These are phyloP conservation scores for Aspergillus neotritici DNA, from an alignment of 2,329 filamentous ascomycete genomes.

Conservation along the genomic window DNA sequence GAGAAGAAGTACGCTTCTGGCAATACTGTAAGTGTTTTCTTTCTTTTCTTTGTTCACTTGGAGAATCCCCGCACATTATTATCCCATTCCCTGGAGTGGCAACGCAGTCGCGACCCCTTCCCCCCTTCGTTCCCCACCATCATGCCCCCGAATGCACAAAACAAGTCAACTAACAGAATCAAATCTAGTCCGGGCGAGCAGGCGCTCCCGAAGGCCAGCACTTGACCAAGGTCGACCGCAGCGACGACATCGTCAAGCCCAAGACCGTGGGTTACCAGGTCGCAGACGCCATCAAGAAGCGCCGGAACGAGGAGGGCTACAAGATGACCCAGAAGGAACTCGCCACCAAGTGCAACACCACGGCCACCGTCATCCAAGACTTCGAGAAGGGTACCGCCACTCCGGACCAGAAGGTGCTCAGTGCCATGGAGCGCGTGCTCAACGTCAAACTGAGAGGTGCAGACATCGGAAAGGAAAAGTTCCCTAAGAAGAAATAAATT, in stretches of 20 bases:
- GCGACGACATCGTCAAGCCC: constrained; percentile 95
- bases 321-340: constrained; percentile 93
- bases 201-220: constrained; percentile 75
- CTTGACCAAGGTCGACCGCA: constrained; percentile 94
- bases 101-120: background rate
- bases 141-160: constrained; percentile 10
- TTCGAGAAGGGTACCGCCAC: constrained; percentile 75
- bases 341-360: constrained; percentile 85
- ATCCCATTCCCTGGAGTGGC: too few relatives aligned
- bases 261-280: constrained; percentile 81
- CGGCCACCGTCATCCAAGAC: constrained; percentile 69
- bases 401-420: constrained; percentile 78
- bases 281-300: constrained; percentile 73
- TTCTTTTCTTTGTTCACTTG: too few relatives aligned
- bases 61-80: too few relatives aligned
- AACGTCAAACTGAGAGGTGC: constrained; percentile 81
- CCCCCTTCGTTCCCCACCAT: constrained; percentile 1
- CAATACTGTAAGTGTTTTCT: constrained; percentile 63
- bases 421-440: constrained; percentile 72
- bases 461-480: constrained; percentile 79
- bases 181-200: constrained; percentile 37
- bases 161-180: too few relatives aligned
- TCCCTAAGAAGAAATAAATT: constrained; percentile 64
- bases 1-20: constrained; percentile 85
- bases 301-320: constrained; percentile 74